Percentiles rank a stretch among this genome's conserved stretches.
These are phyloP conservation scores for Kalanchoe fedtschenkoi DNA, from an alignment of 164 flowering plant genomes.

Conservation along the genomic window DNA sequence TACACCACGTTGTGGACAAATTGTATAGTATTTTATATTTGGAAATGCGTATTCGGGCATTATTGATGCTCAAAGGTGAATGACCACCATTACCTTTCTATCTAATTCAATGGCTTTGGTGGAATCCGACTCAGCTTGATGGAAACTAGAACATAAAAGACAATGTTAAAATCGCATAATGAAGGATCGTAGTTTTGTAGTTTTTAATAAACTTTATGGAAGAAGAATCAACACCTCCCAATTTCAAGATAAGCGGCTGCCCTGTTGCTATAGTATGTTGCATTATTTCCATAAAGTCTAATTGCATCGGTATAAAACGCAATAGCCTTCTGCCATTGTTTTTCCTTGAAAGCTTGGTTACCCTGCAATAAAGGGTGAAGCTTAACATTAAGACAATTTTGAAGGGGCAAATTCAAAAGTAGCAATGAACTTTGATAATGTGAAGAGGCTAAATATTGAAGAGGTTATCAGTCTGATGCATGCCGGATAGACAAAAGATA, in stretches of 20 bases:
- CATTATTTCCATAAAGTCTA: constrained; percentile 61
- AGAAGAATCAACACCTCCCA: constrained; percentile 42
- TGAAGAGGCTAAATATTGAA: background rate
- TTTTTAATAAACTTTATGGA: background rate
- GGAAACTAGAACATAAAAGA: constrained; percentile 36
- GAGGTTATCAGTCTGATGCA: background rate
- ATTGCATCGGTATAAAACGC: constrained; percentile 82
- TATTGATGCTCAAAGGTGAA: background rate
- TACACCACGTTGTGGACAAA: background rate
- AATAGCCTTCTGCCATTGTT: constrained; percentile 83
- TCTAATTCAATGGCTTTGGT: constrained; percentile 71
- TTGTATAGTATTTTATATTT: background rate
- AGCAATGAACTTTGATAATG: background rate
- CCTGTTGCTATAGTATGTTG: constrained; percentile 90
- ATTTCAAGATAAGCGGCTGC: constrained; percentile 92
- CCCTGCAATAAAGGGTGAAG: constrained; percentile 39
- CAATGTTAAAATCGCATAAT: constrained; percentile 2
- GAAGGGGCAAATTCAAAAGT: background rate
- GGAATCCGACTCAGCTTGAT: constrained; percentile 89
- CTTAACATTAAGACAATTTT: background rate
- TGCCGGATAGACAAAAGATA: background rate
- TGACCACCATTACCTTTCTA: constrained; percentile 49
- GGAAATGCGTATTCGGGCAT: background rate
- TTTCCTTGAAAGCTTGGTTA: constrained; percentile 80
- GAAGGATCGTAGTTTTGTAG: background rate